A percentile compares a stretch with the other conserved stretches of the same genome.
These are phyloP conservation scores for Wickerhamomyces sp. DNA, from an alignment of 1,139 yeast genomes.

Conservation along the genomic window DNA sequence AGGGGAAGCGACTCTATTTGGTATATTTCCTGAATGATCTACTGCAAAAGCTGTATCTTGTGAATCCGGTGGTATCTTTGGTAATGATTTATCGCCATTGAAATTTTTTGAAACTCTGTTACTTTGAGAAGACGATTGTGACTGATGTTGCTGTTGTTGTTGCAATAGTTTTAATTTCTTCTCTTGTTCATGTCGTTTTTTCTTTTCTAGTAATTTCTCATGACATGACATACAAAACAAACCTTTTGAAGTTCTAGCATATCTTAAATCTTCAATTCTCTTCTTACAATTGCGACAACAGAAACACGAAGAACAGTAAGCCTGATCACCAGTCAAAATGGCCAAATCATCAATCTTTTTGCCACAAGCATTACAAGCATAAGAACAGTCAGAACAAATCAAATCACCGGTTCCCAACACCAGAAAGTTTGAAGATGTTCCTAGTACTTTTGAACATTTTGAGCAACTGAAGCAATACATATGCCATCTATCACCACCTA, in stretches of 20 bases:
- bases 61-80: slow-evolving; percentile 26
- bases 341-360: slow-evolving; percentile 93
- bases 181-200: slow-evolving; percentile 24
- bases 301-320: slow-evolving; percentile 89
- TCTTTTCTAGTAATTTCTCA: slow-evolving; percentile 63
- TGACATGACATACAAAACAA: slow-evolving; percentile 93
- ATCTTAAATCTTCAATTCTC: slow-evolving; percentile 82
- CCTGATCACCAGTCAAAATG: slow-evolving; percentile 87
- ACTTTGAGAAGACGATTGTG: no score
- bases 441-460: slow-evolving; percentile 70
- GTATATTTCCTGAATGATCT: slow-evolving; percentile 1
- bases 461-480: slow-evolving; percentile 88
- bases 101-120: slow-evolving; percentile 5
- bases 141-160: background rate
- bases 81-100: slow-evolving; percentile 24
- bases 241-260: slow-evolving; percentile 93
- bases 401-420: slow-evolving; percentile 90
- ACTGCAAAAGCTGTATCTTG: background rate
- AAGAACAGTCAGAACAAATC: slow-evolving; percentile 88
- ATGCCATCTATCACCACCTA: slow-evolving; percentile 95
- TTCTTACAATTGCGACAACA: slow-evolving; percentile 86
- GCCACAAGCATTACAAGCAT: slow-evolving; percentile 81
- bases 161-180: slow-evolving; percentile 9
- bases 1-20: slow-evolving; percentile 6
- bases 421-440: slow-evolving; percentile 83